Evolutionary conservation across 176 grass and related monocot species (phyloP).

Genomic region (Rhynchospora breviuscula): DNA sequence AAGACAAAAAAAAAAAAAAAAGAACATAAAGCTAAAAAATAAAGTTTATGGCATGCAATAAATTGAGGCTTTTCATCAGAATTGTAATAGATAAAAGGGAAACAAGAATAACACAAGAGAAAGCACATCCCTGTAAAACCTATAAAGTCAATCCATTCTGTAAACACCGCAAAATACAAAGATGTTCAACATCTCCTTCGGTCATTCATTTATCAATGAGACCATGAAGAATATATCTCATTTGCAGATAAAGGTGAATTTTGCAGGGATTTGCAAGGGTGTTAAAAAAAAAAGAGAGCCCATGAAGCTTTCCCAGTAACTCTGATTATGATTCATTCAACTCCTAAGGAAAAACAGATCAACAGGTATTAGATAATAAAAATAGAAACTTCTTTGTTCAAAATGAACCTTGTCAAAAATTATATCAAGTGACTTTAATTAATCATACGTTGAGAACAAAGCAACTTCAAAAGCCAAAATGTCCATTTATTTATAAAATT

Average conservation of each 20-base stretch:
- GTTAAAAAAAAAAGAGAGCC: constrained; percentile 26
- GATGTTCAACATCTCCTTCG: neutral
- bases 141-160: neutral
- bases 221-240: neutral
- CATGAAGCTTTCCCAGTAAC: constrained; percentile 61
- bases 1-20: constrained; percentile 9
- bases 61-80: neutral
- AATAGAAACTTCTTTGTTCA: neutral
- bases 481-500: neutral
- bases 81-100: neutral
- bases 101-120: neutral
- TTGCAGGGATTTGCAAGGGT: neutral
- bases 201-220: neutral
- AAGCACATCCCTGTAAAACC: neutral
- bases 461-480: neutral
- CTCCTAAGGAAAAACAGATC: constrained; percentile 35
- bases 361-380: neutral
- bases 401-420: neutral
- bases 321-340: constrained; percentile 75
- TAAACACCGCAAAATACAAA: neutral
- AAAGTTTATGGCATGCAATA: neutral
- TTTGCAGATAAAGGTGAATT: neutral
- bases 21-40: neutral
- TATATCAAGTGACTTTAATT: neutral
- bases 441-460: neutral